A percentile compares a stretch with the other conserved stretches of the same genome.
phyloP scores from a whole-genome alignment of 768 basidiomycete genomes.

The Naematelia encephala region DNA sequence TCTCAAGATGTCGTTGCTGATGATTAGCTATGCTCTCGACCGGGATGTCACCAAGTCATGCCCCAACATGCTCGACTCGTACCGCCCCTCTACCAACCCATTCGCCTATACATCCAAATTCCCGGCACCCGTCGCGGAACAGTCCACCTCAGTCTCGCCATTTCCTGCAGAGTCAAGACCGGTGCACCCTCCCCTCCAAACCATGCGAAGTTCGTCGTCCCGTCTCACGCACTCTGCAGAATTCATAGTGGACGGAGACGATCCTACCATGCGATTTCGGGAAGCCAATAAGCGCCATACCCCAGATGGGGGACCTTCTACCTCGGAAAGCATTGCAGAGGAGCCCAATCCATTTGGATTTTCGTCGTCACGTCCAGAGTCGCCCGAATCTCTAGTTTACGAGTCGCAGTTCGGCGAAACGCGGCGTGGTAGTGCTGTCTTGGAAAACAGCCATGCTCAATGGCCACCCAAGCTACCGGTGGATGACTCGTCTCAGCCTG shows the following conservation, averaged over 20 bases:
- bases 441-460: too few species aligned
- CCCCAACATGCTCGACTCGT: background rate
- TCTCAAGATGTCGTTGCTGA: background rate
- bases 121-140: too few species aligned
- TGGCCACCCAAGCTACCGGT: too few species aligned
- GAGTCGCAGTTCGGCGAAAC: background rate
- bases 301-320: background rate
- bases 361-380: background rate
- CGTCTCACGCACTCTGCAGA: background rate
- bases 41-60: background rate
- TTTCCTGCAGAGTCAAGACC: too few species aligned
- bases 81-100: background rate
- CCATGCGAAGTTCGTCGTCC: background rate
- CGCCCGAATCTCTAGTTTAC: background rate
- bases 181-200: too few species aligned
- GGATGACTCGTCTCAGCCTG: background rate
- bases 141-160: background rate
- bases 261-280: background rate
- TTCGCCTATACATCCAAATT: background rate
- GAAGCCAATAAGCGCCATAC: background rate
- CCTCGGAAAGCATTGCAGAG: background rate
- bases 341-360: background rate
- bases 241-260: background rate
- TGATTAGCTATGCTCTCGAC: background rate
- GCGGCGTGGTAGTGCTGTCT: too few species aligned